Percentiles rank a stretch among this genome's conserved stretches.
These are phyloP conservation scores for Fusarium pininemorale DNA, from an alignment of 2,329 filamentous ascomycete species.

Conservation along the genomic window DNA sequence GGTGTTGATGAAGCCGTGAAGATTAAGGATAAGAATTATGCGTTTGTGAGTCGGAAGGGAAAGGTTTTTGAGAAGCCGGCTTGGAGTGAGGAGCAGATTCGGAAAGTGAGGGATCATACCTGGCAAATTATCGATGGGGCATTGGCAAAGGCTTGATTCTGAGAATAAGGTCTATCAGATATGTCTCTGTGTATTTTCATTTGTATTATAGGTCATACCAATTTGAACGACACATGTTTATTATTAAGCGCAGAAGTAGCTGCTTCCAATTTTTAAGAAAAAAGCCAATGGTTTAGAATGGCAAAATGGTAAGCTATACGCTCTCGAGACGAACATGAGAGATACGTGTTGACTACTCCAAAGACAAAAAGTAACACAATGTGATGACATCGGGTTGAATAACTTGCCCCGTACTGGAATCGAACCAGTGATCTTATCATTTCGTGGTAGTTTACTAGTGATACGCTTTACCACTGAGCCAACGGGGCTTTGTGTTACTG, in stretches of 20 bases:
- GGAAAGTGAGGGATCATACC: slow-evolving; percentile 45
- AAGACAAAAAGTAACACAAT: neutral
- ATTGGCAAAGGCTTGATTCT: neutral
- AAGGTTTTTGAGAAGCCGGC: slow-evolving; percentile 36
- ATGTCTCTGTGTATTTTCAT: neutral
- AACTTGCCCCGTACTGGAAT: slow-evolving; percentile 17
- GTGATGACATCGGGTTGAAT: accelerated
- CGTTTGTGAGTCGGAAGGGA: slow-evolving; percentile 45
- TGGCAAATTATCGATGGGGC: slow-evolving; percentile 44
- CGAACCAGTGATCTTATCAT: slow-evolving; percentile 28
- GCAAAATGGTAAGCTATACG: neutral
- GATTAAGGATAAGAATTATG: slow-evolving; percentile 39
- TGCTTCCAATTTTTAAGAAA: neutral
- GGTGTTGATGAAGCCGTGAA: slow-evolving; percentile 27
- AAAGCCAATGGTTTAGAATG: accelerated
- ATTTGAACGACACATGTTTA: neutral
- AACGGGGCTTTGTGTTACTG: slow-evolving; percentile 6
- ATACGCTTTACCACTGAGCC: slow-evolving; percentile 28
- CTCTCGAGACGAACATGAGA: no score
- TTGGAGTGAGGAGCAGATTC: slow-evolving; percentile 43
- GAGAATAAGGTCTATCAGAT: no score
- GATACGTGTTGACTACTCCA: no score
- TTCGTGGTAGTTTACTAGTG: slow-evolving; percentile 1
- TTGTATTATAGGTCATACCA: neutral
- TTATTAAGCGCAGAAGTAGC: no score